Percentiles rank a stretch among this genome's conserved stretches.
Conservation (phyloP, 2,329 filamentous ascomycete species). For the Scedosporium aurantiacum region DNA sequence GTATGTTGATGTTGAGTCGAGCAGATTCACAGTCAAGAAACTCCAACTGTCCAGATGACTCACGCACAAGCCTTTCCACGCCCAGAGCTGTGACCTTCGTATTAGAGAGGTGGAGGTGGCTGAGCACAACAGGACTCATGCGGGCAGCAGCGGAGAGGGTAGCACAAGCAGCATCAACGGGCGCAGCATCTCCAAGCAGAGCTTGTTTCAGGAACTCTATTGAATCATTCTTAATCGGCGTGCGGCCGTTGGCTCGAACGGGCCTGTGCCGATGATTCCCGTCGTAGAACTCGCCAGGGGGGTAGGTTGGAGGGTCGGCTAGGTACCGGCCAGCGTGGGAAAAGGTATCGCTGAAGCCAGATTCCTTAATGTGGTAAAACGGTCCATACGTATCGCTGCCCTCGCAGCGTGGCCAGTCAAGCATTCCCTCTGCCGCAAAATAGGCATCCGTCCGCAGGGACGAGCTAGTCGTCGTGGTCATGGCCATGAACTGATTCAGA, state of each 20-base stretch:
- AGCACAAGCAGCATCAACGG: conserved; percentile 9
- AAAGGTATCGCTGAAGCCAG: conserved; percentile 30
- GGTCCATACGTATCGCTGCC: conserved; percentile 26
- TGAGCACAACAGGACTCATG: conserved; percentile 25
- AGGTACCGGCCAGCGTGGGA: conserved; percentile 35
- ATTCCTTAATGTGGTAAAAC: conserved; percentile 37
- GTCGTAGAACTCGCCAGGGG: not conserved
- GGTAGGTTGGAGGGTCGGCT: conserved; percentile 35
- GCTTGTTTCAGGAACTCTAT: conserved; percentile 18
- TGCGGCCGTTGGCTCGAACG: conserved; percentile 19
- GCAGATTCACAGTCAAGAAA: conserved; percentile 27
- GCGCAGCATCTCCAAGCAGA: conserved; percentile 15
- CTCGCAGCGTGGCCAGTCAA: conserved; percentile 18
- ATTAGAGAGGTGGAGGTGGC: conserved; percentile 42
- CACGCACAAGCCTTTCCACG: conserved; percentile 30
- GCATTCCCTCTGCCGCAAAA: conserved; percentile 34
- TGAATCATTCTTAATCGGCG: conserved; percentile 20
- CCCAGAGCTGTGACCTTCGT: conserved; percentile 35
- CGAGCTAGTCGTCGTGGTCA: not conserved
- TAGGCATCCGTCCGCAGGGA: conserved; percentile 17
- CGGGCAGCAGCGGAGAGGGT: conserved; percentile 2
- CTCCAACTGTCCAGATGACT: conserved; percentile 35
- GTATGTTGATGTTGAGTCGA: conserved; percentile 1
- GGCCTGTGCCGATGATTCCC: not conserved
- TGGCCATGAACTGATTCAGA: not conserved